A percentile compares a stretch with the other conserved stretches of the same genome.
Evolutionary conservation across 495 filamentous ascomycete genomes (phyloP).

Genomic region (Aspergillus nidulans): DNA sequence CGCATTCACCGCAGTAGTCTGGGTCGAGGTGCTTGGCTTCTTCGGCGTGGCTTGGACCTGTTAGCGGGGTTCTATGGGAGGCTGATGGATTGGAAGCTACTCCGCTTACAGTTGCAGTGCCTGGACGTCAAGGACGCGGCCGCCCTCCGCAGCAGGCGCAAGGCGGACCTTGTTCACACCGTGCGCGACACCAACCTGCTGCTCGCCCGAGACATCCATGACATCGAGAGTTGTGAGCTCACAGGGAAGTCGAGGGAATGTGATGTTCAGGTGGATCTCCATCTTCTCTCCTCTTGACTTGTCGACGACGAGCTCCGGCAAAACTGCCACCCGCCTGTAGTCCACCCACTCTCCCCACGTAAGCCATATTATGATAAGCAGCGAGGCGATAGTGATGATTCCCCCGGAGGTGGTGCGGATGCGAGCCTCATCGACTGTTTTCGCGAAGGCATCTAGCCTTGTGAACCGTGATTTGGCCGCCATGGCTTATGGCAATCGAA

Average conservation of each 20-base stretch:
- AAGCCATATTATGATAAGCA: slow-evolving; percentile 82
- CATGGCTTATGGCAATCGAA: slow-evolving; percentile 33
- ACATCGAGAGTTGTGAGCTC: slow-evolving; percentile 95
- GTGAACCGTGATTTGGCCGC: slow-evolving; percentile 77
- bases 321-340: slow-evolving; percentile 79
- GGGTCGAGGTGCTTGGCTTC: slow-evolving; percentile 80
- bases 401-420: slow-evolving; percentile 96
- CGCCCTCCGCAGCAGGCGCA: slow-evolving; percentile 64
- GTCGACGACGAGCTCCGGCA: slow-evolving; percentile 92
- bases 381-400: slow-evolving; percentile 84
- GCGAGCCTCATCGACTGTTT: slow-evolving; percentile 96
- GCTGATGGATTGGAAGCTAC: too few species aligned
- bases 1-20: slow-evolving; percentile 89
- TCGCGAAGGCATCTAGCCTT: slow-evolving; percentile 95
- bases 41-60: slow-evolving; percentile 50
- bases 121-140: slow-evolving; percentile 70
- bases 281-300: slow-evolving; percentile 96
- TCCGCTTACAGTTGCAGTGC: slow-evolving; percentile 67
- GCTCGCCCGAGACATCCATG: slow-evolving; percentile 97
- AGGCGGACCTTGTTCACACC: slow-evolving; percentile 87
- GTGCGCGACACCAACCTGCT: slow-evolving; percentile 88
- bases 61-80: neutral
- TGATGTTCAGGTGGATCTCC: slow-evolving; percentile 98
- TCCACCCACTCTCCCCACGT: slow-evolving; percentile 95
- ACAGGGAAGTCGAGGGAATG: slow-evolving; percentile 89